These are phyloP conservation scores for Dothistroma pini DNA, from an alignment of 2,329 filamentous ascomycete species.

Conservation along the genomic window DNA sequence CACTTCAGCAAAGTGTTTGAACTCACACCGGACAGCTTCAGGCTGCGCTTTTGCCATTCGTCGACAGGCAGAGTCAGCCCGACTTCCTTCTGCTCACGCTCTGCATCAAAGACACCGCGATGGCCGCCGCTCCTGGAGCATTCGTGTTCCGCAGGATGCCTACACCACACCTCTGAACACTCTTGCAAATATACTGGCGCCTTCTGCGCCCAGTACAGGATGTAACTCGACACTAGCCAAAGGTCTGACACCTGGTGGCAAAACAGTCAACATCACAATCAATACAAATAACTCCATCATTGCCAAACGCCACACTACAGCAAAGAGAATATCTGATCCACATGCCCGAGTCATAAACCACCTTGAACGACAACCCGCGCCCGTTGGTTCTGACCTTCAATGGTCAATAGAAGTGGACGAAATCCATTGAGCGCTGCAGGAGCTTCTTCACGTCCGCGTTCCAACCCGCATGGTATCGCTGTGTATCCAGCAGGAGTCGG, in stretches of 20 bases:
- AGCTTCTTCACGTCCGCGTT: conserved; percentile 43
- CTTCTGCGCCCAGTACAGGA: neutral
- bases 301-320: conserved; percentile 3
- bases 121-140: neutral
- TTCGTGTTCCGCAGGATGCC: neutral
- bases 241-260: neutral
- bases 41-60: no score
- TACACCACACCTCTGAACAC: neutral
- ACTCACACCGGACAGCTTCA: neutral
- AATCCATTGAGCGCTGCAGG: conserved; percentile 22
- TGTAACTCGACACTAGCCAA: neutral
- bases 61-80: no score
- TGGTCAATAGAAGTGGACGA: conserved; percentile 6
- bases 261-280: conserved; percentile 4
- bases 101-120: neutral
- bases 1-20: neutral
- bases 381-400: conserved; percentile 4
- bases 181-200: neutral
- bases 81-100: neutral
- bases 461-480: conserved; percentile 42
- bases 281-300: neutral
- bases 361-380: neutral
- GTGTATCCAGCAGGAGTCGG: conserved; percentile 44
- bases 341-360: conserved; percentile 1
- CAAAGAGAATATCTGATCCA: conserved; percentile 8